phyloP scores from a whole-genome alignment of 176 grass and related monocot species.

The Triticum aestivum region DNA sequence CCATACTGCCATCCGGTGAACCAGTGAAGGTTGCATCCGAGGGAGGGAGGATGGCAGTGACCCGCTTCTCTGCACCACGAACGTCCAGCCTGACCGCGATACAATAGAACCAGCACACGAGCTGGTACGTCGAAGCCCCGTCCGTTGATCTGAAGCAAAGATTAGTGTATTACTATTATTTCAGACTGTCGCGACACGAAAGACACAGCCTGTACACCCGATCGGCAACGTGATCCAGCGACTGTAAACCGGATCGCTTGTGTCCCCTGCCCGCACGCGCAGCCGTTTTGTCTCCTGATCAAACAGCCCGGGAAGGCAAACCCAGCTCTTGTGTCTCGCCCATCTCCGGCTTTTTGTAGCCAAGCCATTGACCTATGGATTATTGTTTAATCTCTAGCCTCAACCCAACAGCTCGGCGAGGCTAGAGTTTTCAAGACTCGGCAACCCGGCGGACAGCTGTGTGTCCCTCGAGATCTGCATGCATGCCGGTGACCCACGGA shows the following conservation, averaged over 20 bases:
- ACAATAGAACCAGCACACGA: no score
- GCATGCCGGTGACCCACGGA: background rate
- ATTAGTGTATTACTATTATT: no score
- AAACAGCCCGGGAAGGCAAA: background rate
- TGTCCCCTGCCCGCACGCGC: background rate
- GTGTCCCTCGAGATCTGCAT: constrained; percentile 35
- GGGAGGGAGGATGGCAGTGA: no score
- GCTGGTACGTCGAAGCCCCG: no score
- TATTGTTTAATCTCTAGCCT: constrained; percentile 27
- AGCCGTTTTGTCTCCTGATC: constrained; percentile 35
- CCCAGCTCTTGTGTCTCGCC: constrained; percentile 14
- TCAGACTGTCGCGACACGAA: background rate
- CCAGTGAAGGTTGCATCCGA: no score
- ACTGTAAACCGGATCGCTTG: background rate
- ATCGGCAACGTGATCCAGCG: background rate
- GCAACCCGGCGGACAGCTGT: constrained; percentile 14
- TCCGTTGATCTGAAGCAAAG: no score
- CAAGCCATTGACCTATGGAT: constrained; percentile 16
- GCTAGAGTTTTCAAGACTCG: constrained; percentile 17
- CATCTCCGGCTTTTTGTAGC: background rate
- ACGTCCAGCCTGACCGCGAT: no score
- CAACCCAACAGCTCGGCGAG: constrained; percentile 43
- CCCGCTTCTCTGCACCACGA: no score
- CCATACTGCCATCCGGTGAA: no score
- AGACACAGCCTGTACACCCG: constrained; percentile 1